Conservation (phyloP, 2,329 filamentous ascomycete species). For the Fusarium mundagurra region DNA sequence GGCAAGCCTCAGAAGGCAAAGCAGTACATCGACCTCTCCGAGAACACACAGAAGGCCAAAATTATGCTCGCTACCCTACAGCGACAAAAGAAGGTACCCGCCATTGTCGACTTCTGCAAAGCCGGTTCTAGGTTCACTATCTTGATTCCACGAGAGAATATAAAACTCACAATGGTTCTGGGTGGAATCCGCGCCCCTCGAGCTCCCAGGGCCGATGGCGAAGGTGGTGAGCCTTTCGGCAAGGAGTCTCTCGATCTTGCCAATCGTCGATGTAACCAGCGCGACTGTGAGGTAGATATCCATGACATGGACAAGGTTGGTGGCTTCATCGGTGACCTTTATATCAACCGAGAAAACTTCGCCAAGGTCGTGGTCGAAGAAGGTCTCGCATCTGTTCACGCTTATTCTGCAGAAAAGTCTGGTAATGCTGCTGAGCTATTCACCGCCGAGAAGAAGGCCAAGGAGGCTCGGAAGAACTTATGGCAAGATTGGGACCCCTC, state of each 20-base stretch:
- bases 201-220: slow-evolving; percentile 78
- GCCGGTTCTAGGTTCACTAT: slow-evolving; percentile 95
- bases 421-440: slow-evolving; percentile 89
- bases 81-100: slow-evolving; percentile 90
- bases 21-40: slow-evolving; percentile 89
- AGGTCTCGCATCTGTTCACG: slow-evolving; percentile 89
- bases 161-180: slow-evolving; percentile 94
- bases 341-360: slow-evolving; percentile 94
- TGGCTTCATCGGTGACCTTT: slow-evolving; percentile 95
- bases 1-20: slow-evolving; percentile 85
- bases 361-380: slow-evolving; percentile 94
- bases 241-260: slow-evolving; percentile 95
- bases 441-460: slow-evolving; percentile 87
- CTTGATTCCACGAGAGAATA: slow-evolving; percentile 88
- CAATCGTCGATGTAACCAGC: slow-evolving; percentile 87
- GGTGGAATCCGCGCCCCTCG: slow-evolving; percentile 91
- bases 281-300: slow-evolving; percentile 95
- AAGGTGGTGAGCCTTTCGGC: slow-evolving; percentile 90
- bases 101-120: slow-evolving; percentile 96
- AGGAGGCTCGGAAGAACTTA: slow-evolving; percentile 85
- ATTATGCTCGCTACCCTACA: slow-evolving; percentile 88
- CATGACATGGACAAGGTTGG: slow-evolving; percentile 96
- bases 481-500: slow-evolving; percentile 97
- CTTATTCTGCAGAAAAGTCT: slow-evolving; percentile 94
- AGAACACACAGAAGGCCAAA: slow-evolving; percentile 94